These are phyloP conservation scores for Crotalaria pallida DNA, from an alignment of 306 rosid species.

Conservation along the genomic window DNA sequence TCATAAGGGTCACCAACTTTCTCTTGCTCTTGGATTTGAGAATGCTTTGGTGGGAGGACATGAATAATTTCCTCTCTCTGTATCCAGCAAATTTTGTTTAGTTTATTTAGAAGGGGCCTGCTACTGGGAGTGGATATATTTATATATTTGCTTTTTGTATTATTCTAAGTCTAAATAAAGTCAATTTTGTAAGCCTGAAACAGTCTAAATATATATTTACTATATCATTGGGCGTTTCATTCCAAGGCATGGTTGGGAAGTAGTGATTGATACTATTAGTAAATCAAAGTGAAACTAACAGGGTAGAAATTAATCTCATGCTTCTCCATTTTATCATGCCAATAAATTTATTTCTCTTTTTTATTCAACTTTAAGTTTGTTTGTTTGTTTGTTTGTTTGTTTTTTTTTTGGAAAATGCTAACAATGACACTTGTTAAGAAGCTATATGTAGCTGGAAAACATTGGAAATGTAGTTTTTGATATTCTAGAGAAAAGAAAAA, in stretches of 20 bases:
- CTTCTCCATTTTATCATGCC: too few species aligned
- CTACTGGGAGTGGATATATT: conserved; percentile 1
- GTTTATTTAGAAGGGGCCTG: conserved; percentile 3
- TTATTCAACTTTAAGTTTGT: too few species aligned
- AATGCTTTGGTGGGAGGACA: conserved; percentile 28
- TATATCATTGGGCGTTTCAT: not conserved
- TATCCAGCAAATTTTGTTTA: conserved; percentile 38
- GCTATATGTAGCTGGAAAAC: too few species aligned
- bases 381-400: too few species aligned
- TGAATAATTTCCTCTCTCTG: conserved; percentile 15
- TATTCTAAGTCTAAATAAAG: conserved; percentile 22
- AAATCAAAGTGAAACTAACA: not conserved
- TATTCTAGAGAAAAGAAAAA: too few species aligned
- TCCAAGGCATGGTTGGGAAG: not conserved
- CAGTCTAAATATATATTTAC: too few species aligned
- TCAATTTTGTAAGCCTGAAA: not conserved
- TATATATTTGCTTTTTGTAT: conserved; percentile 15
- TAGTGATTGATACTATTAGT: not conserved
- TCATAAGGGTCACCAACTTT: not conserved
- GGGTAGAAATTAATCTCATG: not conserved
- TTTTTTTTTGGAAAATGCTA: too few species aligned
- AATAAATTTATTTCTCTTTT: too few species aligned
- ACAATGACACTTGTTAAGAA: too few species aligned
- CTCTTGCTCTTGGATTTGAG: conserved; percentile 23
- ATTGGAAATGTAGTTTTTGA: too few species aligned